Evolutionary conservation across 768 basidiomycete genomes (phyloP), one percentile per base, ranked within the genome.

Genomic region (Pisolithus albus): DNA sequence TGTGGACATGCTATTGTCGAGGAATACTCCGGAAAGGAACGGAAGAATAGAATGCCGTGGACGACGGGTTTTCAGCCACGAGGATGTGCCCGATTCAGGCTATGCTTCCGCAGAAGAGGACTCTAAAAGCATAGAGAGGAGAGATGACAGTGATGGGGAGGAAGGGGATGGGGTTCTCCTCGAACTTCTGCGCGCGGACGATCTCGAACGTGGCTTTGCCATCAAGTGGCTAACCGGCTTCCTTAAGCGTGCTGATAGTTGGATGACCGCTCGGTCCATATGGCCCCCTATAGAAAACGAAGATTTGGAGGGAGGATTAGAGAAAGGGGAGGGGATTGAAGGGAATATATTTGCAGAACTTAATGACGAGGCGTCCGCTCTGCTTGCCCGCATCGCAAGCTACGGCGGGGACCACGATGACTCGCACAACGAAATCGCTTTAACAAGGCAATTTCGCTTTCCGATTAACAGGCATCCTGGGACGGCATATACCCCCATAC

Each of bases 171-270:
- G 61, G 0, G 62, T 57, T 9, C 65, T 62, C 47, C 50, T 75
- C 15, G 75, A 80, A 42, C 52, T 75, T 46, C 69, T 88, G 46
- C 77, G 82, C 41, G 71, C 75, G 1, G 86, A 92, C 63, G 64
- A 74, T 19, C 74, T 86, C 57, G 86, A 92, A 66, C 79, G 82
- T 45, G 71, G 74, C 11, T 86, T 75, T 52, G 75, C 82, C n/a
- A 75, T 89, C 51, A 79, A 72, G 60, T 92, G 90, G 89, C 61
- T 88, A 10, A 88, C 83, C 9, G 81, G 80, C 16, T 76, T 92
- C 55, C 74, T 87, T 45, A 72, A 78, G 43, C 78, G 81, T 16
- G 80, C 80, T 3, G 81, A 80, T 52, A 49, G 57, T 3, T 88
- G 84, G 82, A 53, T 66, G 10, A 44, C 42, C 4, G 60, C 55